phyloP scores from a whole-genome alignment of 2,329 filamentous ascomycete genomes.

The Ceratocystiopsis sp. region DNA sequence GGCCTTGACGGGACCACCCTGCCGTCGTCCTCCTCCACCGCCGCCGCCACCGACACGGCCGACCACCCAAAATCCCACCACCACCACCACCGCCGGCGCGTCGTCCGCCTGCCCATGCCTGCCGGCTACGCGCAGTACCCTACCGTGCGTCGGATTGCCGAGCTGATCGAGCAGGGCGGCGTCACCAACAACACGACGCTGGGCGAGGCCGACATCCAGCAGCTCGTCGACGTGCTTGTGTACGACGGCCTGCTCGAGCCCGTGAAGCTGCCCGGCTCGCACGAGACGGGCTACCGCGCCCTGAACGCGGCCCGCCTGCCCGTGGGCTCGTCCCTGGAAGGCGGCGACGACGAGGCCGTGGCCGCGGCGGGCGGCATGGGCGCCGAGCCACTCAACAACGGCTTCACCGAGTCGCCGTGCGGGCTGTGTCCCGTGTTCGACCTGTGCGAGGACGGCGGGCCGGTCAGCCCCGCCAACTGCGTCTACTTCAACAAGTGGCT shows the following conservation, averaged over 20 bases:
- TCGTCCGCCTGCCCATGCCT: constrained; percentile 33
- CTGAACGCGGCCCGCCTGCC: constrained; percentile 28
- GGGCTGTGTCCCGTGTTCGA: constrained; percentile 86
- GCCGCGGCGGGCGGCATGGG: constrained; percentile 14
- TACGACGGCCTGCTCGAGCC: constrained; percentile 71
- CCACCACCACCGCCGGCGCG: constrained; percentile 13
- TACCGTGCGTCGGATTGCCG: constrained; percentile 61
- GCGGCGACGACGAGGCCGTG: constrained; percentile 14
- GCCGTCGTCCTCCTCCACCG: constrained; percentile 20
- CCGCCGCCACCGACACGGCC: constrained; percentile 22
- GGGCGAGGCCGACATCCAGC: constrained; percentile 60
- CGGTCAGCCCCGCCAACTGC: constrained; percentile 78
- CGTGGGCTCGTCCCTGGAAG: no score
- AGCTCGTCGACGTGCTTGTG: constrained; percentile 73
- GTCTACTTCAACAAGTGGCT: constrained; percentile 86
- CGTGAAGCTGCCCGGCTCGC: constrained; percentile 28
- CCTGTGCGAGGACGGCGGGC: constrained; percentile 77
- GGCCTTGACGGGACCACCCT: constrained; percentile 19
- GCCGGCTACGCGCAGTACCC: constrained; percentile 64
- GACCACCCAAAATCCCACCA: constrained; percentile 1
- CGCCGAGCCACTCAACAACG: constrained; percentile 38
- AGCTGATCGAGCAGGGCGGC: constrained; percentile 49
- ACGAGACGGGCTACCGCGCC: constrained; percentile 33
- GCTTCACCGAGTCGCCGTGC: constrained; percentile 77
- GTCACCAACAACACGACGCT: constrained; percentile 58